Conservation (phyloP, 2,329 filamentous ascomycete species). For the Verticillium longisporum region DNA sequence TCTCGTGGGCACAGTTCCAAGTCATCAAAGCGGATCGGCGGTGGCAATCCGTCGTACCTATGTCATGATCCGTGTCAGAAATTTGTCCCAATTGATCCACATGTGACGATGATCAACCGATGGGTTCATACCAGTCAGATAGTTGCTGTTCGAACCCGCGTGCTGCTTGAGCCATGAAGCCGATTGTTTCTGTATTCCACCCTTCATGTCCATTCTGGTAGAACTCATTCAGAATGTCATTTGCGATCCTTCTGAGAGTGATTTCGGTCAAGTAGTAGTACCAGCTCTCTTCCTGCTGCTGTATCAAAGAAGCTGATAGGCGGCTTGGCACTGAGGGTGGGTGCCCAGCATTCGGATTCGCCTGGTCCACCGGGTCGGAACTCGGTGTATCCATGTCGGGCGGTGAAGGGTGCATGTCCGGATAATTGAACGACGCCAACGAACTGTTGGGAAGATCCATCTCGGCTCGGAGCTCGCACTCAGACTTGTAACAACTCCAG, state of each 20-base stretch:
- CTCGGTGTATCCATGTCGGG: conserved; percentile 7
- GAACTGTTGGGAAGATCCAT: conserved; percentile 27
- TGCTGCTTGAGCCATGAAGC: conserved; percentile 10
- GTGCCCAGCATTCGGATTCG: background rate
- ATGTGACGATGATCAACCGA: background rate
- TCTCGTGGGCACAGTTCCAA: background rate
- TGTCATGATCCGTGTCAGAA: background rate
- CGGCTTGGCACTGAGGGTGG: conserved; percentile 14
- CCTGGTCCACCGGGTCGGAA: background rate
- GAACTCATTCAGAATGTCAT: conserved; percentile 27
- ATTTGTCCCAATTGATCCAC: background rate
- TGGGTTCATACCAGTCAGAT: background rate
- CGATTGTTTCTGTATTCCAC: conserved; percentile 10
- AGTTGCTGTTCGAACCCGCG: conserved; percentile 9
- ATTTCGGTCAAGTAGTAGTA: conserved; percentile 37
- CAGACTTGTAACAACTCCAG: conserved; percentile 36
- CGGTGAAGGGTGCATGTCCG: conserved; percentile 20
- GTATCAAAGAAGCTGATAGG: background rate
- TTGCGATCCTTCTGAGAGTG: conserved; percentile 30
- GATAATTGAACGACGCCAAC: conserved; percentile 25
- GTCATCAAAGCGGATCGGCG: background rate
- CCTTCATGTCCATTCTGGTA: conserved; percentile 12
- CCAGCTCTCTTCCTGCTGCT: conserved; percentile 28
- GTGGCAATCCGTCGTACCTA: background rate
- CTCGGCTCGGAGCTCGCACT: conserved; percentile 31